Percentiles rank a stretch among this genome's conserved stretches.
These are phyloP conservation scores for Urtica urens DNA, from an alignment of 306 rosid genomes.

Conservation along the genomic window DNA sequence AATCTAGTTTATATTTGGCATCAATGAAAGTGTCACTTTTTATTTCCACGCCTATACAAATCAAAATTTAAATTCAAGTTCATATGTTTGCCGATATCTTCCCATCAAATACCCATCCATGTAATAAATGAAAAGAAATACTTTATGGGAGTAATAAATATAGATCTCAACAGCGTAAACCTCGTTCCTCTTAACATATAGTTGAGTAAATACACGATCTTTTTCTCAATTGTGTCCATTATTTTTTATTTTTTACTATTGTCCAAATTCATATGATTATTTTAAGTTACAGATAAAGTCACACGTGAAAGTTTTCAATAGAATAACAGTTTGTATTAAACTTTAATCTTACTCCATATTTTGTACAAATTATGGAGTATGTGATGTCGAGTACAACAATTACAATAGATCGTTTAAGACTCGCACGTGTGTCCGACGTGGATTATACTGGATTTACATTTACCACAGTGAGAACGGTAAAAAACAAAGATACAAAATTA, in stretches of 20 bases:
- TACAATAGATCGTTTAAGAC: no score
- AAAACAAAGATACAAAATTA: neutral
- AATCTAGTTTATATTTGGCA: no score
- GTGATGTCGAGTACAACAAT: no score
- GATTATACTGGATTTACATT: neutral
- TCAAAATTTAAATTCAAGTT: neutral
- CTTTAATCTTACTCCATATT: no score
- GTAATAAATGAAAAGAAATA: neutral
- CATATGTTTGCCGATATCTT: neutral
- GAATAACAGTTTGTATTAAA: no score
- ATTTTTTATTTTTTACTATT: no score
- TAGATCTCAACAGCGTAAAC: neutral
- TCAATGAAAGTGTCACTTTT: neutral
- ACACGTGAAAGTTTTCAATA: no score
- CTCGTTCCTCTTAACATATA: neutral
- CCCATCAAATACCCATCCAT: neutral
- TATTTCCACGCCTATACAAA: neutral
- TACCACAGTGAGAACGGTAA: neutral
- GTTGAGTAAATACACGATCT: no score
- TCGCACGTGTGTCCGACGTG: conserved; percentile 8
- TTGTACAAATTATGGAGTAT: no score
- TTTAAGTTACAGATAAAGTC: no score
- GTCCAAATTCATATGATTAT: no score
- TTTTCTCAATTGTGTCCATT: no score
- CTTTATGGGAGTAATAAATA: neutral